phyloP scores from a whole-genome alignment of 2,329 filamentous ascomycete species.

The Neofusicoccum kwambonambiense region DNA sequence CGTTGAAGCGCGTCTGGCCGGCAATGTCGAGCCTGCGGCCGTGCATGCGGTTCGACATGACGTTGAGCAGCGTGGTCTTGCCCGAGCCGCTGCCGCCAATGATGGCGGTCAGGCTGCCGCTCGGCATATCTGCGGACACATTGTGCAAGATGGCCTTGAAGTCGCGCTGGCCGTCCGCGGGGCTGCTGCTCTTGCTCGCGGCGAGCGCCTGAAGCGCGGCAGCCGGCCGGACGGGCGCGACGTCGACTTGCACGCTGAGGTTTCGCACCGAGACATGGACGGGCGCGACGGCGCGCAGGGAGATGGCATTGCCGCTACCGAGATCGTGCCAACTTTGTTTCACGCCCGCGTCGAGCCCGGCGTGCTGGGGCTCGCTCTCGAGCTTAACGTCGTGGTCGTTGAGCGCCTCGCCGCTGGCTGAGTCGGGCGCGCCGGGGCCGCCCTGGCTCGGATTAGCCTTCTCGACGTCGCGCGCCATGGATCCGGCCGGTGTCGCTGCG shows the following conservation, averaged over 20 bases:
- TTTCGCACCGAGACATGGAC: conserved; percentile 56
- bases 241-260: conserved; percentile 58
- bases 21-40: conserved; percentile 52
- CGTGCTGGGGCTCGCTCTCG: not conserved
- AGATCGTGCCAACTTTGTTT: not conserved
- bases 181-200: conserved; percentile 24
- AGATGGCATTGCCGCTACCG: conserved; percentile 31
- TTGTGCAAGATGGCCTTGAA: conserved; percentile 58
- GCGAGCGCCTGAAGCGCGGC: conserved; percentile 23
- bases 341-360: not conserved
- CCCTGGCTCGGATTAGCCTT: not conserved
- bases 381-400: not conserved
- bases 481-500: not conserved
- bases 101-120: conserved; percentile 70
- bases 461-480: conserved; percentile 11
- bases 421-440: not conserved
- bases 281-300: conserved; percentile 53
- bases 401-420: not conserved
- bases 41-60: conserved; percentile 66
- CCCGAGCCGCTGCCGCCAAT: conserved; percentile 73
- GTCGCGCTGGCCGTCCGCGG: conserved; percentile 22
- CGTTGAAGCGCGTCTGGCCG: conserved; percentile 64
- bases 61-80: conserved; percentile 61
- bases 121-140: conserved; percentile 62
- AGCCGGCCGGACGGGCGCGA: conserved; percentile 44